phyloP scores from a whole-genome alignment of 768 basidiomycete species.

The Vishniacozyma victoriae region DNA sequence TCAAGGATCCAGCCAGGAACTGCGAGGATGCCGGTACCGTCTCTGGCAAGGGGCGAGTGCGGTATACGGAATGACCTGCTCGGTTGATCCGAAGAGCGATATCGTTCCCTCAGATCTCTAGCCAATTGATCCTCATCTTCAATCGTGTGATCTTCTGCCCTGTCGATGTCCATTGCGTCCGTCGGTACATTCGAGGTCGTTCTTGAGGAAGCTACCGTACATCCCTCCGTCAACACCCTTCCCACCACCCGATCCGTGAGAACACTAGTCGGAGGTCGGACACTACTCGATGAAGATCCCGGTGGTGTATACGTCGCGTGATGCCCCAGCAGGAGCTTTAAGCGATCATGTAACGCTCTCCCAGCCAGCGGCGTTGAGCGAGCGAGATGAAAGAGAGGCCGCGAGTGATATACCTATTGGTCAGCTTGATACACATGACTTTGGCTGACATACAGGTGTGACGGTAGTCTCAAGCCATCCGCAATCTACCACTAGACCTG shows the following conservation, averaged over 20 bases:
- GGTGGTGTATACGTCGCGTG: constrained; percentile 84
- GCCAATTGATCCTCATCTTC: constrained; percentile 1
- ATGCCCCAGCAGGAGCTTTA: constrained; percentile 71
- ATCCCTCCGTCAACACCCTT: constrained; percentile 81
- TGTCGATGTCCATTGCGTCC: neutral
- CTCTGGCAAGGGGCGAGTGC: constrained; percentile 26
- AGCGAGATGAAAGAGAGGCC: constrained; percentile 77
- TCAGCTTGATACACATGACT: neutral
- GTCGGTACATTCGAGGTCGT: neutral
- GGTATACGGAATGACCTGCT: constrained; percentile 8
- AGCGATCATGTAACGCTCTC: constrained; percentile 67
- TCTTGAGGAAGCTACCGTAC: constrained; percentile 54
- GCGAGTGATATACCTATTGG: constrained; percentile 74
- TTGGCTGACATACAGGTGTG: constrained; percentile 62
- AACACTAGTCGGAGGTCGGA: constrained; percentile 63
- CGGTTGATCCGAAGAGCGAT: constrained; percentile 10
- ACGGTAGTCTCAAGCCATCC: constrained; percentile 86
- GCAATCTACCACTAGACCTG: constrained; percentile 87
- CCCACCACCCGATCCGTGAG: constrained; percentile 76
- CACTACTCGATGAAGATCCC: constrained; percentile 61
- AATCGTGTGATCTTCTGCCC: constrained; percentile 4
- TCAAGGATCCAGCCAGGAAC: constrained; percentile 96
- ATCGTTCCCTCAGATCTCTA: constrained; percentile 6
- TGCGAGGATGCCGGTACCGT: constrained; percentile 68
- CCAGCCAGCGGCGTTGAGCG: constrained; percentile 84